Percentiles rank a stretch among this genome's conserved stretches.
These are phyloP conservation scores for Orbilia blumenaviensis DNA, from an alignment of 2,329 filamentous ascomycete genomes.

Conservation along the genomic window DNA sequence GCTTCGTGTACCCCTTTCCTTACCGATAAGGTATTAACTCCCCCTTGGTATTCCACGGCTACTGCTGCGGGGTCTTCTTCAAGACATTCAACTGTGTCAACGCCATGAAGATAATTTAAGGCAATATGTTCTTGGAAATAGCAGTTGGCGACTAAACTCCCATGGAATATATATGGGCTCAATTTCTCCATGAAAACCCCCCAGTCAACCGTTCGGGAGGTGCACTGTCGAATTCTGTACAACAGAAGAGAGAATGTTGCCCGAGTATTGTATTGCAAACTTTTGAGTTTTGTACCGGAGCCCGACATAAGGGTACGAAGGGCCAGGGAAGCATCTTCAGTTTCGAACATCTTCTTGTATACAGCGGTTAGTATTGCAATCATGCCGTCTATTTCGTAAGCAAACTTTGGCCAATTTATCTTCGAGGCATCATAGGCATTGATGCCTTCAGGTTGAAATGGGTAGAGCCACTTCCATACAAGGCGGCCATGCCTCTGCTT, in stretches of 20 bases:
- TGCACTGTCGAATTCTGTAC: neutral
- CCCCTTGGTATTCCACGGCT: too few species aligned
- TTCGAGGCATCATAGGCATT: neutral
- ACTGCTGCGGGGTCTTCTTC: neutral
- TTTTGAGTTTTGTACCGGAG: too few species aligned
- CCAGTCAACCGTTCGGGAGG: conserved; percentile 6
- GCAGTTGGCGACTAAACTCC: too few species aligned
- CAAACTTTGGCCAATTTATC: neutral
- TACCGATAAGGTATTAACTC: too few species aligned
- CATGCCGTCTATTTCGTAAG: conserved; percentile 19
- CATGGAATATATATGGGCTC: too few species aligned
- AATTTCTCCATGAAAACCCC: neutral
- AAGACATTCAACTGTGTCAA: neutral
- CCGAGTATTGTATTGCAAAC: conserved; percentile 1
- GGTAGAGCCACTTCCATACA: conserved; percentile 13
- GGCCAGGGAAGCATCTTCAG: neutral
- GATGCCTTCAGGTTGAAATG: neutral
- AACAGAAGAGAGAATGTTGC: conserved; percentile 31
- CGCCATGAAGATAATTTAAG: neutral
- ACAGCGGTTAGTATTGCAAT: neutral
- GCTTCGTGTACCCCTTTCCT: neutral
- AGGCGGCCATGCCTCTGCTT: too few species aligned
- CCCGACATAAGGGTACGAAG: too few species aligned
- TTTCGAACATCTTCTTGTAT: conserved; percentile 17
- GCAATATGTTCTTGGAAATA: neutral